A percentile compares a stretch with the other conserved stretches of the same genome.
Evolutionary conservation across 352 stramenopile genomes (phyloP).

Genomic region (Phytophthora constricta): DNA sequence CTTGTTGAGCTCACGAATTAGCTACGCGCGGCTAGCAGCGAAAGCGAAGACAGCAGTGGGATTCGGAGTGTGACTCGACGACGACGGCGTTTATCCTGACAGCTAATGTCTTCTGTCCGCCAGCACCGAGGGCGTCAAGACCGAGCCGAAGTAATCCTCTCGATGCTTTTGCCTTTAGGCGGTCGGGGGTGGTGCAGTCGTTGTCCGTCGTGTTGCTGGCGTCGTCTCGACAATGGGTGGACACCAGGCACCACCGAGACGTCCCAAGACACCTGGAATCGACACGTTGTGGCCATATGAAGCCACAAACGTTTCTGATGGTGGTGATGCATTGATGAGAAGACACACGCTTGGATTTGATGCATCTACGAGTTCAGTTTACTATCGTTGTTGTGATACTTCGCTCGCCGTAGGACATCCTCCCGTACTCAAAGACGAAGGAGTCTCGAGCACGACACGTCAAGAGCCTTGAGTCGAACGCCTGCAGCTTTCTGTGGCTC

Average conservation of each 20-base stretch:
- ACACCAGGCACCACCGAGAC: too few species aligned
- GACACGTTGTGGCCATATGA: not conserved
- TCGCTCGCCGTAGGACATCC: not conserved
- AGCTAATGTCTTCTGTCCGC: too few species aligned
- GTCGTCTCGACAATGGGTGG: not conserved
- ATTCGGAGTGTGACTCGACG: conserved; percentile 13
- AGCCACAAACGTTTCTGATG: not conserved
- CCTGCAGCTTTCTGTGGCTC: not conserved
- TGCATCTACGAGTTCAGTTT: not conserved
- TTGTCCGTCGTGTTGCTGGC: not conserved
- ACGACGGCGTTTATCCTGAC: not conserved
- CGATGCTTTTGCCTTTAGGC: not conserved
- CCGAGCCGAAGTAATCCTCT: not conserved
- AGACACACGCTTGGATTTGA: not conserved
- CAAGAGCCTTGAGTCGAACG: not conserved
- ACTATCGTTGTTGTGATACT: not conserved
- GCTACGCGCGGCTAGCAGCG: not conserved
- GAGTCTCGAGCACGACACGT: not conserved
- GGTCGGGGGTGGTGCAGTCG: not conserved
- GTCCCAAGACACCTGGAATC: not conserved
- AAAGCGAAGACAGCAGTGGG: conserved; percentile 27
- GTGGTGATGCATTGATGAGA: not conserved
- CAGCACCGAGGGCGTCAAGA: too few species aligned
- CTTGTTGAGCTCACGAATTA: conserved; percentile 12
- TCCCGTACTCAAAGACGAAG: not conserved